Percentiles rank a stretch among this genome's conserved stretches.
phyloP scores from a whole-genome alignment of 75 land plant species.

The Sequoiadendron giganteum region DNA sequence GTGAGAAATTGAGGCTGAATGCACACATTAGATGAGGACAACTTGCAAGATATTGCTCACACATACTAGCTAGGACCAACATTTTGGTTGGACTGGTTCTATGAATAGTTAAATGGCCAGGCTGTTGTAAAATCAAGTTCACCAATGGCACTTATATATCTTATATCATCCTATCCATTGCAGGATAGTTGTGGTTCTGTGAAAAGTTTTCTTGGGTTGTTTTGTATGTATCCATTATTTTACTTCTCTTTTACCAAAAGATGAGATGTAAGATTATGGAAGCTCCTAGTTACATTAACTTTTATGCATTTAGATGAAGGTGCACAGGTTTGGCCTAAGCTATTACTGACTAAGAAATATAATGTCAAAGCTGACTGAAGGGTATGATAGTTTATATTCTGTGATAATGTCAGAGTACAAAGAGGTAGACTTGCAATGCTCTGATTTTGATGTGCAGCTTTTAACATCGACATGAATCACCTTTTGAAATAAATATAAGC shows the following conservation, averaged over 20 bases:
- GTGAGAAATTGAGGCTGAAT: too few relatives aligned
- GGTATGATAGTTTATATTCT: not conserved
- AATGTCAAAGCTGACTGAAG: not conserved
- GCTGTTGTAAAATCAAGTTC: not conserved
- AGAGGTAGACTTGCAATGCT: not conserved
- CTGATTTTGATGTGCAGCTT: not conserved
- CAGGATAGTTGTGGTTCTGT: not conserved
- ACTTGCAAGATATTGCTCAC: not conserved
- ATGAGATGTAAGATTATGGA: not conserved
- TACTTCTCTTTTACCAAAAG: not conserved
- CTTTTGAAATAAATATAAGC: constrained; percentile 2
- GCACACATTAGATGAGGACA: too few relatives aligned
- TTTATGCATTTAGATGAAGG: not conserved
- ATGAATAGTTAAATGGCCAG: not conserved
- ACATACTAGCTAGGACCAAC: not conserved
- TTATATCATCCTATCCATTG: not conserved
- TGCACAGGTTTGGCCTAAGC: not conserved
- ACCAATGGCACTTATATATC: not conserved
- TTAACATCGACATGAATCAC: not conserved
- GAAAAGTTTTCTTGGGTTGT: not conserved
- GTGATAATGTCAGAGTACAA: not conserved
- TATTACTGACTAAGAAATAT: not conserved
- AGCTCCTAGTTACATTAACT: not conserved
- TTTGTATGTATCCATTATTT: not conserved
- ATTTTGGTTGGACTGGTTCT: not conserved